These are phyloP conservation scores for Penstemon newberryi DNA, from an alignment of 257 asterid species.

Conservation along the genomic window DNA sequence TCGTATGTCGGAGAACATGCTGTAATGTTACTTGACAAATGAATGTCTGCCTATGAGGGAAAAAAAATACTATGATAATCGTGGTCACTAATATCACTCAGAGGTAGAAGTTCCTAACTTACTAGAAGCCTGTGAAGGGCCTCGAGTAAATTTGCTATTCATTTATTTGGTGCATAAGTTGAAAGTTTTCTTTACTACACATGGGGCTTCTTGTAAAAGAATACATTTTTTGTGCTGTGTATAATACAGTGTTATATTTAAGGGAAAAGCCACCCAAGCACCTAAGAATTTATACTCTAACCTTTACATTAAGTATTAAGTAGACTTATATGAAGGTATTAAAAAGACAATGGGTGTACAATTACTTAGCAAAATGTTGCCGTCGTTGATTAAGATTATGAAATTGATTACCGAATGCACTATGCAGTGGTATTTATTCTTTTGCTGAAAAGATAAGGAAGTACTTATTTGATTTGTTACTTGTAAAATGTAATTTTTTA, in stretches of 20 bases:
- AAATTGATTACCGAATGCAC: too few relatives aligned
- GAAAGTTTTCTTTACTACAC: neutral
- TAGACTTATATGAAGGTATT: conserved; percentile 4
- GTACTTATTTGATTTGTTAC: neutral
- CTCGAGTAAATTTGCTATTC: conserved; percentile 2
- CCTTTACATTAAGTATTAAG: conserved; percentile 13
- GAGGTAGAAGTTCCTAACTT: neutral
- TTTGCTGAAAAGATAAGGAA: neutral
- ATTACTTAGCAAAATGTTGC: conserved; percentile 6
- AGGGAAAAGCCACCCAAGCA: conserved; percentile 2
- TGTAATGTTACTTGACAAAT: neutral
- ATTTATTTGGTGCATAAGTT: conserved; percentile 2
- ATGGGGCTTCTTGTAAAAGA: neutral
- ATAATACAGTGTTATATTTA: too few relatives aligned
- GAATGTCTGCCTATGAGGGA: conserved; percentile 8
- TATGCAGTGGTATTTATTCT: too few relatives aligned
- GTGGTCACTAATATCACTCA: conserved; percentile 9
- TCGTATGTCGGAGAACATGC: neutral
- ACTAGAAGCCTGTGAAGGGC: conserved; percentile 9
- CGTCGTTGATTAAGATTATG: too few relatives aligned
- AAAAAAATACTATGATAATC: conserved; percentile 6
- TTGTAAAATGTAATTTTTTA: neutral
- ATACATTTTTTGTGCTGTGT: neutral
- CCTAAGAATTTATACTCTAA: conserved; percentile 10
- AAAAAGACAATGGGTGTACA: neutral